Base-by-base conservation (phyloP, 768 basidiomycete species). In the Amanita rimosa region DNA sequence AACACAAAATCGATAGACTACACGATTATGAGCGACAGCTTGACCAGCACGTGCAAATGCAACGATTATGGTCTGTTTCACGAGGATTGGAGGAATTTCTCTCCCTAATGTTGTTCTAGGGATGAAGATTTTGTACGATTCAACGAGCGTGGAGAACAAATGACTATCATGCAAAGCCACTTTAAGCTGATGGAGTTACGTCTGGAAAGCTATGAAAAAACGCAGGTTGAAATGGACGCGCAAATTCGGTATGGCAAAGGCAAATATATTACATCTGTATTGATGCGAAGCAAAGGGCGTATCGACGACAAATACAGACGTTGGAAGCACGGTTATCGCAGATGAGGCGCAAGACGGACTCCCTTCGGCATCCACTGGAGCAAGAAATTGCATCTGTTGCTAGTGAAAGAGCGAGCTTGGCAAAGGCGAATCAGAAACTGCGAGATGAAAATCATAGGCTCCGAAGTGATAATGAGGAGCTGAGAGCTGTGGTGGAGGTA, bases 11-110 rank as follows among this genome's bases (percentile, higher is more conserved):
- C 10, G 79, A 83, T 52, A 76, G 85, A 14, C 68, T 95, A 37
- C 68, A 72, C 44, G 90, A 95, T 61, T 95, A 93, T 55, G 92
- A 96, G 60, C 70, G 67, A n/a, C 83, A 87, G 55, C 89, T 95
- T 39, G 83, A 88, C 46, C 86, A 92, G 57, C 75, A 89, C 52
- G 68, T 83, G 37, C 78, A 80, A 49, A 75, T 85, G 58, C 85
- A 90, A 58, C 73, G 75, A 44, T 64, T 91, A 55, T 95, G 91
- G 92, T 88, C 61, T 26, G 77, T 63, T 9, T 50, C 3, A 22
- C 5, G 29, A 10, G 13, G 43, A 2, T 24, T 3, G 19, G 38
- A 38, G 11, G 7, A 6, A 16, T 1, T 29, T 21, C n/a, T n/a
- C 21, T 27, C 34, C 13, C 44, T 16, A 44, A 52, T n/a, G 46